Evolutionary conservation across 1,139 yeast genomes (phyloP).

Genomic region (Saccharomyces hybrid): DNA sequence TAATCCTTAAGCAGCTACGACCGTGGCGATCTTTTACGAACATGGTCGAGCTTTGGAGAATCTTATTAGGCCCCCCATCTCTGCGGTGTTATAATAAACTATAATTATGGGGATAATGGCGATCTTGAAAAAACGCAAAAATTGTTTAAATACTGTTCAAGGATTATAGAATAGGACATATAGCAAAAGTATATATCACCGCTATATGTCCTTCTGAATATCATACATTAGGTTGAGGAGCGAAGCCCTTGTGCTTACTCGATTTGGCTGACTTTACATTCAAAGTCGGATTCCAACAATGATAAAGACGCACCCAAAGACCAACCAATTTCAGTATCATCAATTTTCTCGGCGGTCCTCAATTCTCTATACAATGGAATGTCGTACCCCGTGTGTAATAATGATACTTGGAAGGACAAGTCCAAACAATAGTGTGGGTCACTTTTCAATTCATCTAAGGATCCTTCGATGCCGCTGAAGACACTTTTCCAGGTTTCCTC

Average conservation of each 20-base stretch:
- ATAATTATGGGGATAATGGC: neutral
- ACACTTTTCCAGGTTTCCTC: slow-evolving; percentile 61
- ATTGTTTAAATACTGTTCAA: neutral
- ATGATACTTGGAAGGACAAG: slow-evolving; percentile 78
- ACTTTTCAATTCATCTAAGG: slow-evolving; percentile 53
- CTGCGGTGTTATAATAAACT: neutral
- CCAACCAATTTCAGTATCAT: slow-evolving; percentile 92
- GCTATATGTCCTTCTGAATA: neutral
- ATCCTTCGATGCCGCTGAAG: slow-evolving; percentile 53
- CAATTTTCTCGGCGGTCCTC: slow-evolving; percentile 83
- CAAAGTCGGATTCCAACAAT: slow-evolving; percentile 68
- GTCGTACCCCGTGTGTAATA: slow-evolving; percentile 92
- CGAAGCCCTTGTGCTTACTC: slow-evolving; percentile 3
- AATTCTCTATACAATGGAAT: slow-evolving; percentile 86
- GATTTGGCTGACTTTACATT: slow-evolving; percentile 44
- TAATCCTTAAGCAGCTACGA: neutral
- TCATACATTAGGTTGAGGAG: neutral
- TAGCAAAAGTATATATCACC: neutral
- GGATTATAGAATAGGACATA: neutral
- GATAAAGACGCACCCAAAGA: slow-evolving; percentile 97
- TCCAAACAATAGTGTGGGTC: slow-evolving; percentile 96
- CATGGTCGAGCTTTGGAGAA: neutral
- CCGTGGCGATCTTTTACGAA: neutral
- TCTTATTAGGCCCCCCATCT: neutral
- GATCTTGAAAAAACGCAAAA: neutral